Evolutionary conservation across 2,329 filamentous ascomycete species (phyloP).

Genomic region (Exophiala lecanii-corni): DNA sequence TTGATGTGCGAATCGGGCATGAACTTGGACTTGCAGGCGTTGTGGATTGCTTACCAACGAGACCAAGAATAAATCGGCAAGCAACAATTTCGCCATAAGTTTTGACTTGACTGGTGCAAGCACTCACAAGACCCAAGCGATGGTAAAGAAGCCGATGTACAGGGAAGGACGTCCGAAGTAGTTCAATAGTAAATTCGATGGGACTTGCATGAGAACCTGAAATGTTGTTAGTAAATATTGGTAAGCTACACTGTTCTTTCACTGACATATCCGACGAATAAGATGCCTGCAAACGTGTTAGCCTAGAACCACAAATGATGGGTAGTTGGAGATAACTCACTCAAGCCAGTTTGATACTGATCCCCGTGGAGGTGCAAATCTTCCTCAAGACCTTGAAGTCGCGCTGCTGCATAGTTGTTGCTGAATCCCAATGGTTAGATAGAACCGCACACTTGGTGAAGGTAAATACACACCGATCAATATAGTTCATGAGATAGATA

Average conservation of each 20-base stretch:
- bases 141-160: slow-evolving; percentile 42
- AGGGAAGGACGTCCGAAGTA: slow-evolving; percentile 40
- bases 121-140: slow-evolving; percentile 43
- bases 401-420: slow-evolving; percentile 45
- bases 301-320: neutral
- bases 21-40: too few relatives aligned
- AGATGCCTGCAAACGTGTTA: slow-evolving; percentile 18
- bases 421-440: slow-evolving; percentile 15
- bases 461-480: slow-evolving; percentile 26
- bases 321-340: neutral
- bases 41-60: slow-evolving; percentile 35
- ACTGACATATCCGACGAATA: slow-evolving; percentile 39
- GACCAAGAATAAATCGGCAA: slow-evolving; percentile 42
- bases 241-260: too few relatives aligned
- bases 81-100: slow-evolving; percentile 41
- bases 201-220: slow-evolving; percentile 56
- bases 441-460: neutral
- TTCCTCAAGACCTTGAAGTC: slow-evolving; percentile 37
- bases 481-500: slow-evolving; percentile 33
- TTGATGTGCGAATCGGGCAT: too few relatives aligned
- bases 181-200: slow-evolving; percentile 31
- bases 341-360: slow-evolving; percentile 26
- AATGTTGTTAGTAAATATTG: slow-evolving; percentile 42
- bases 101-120: slow-evolving; percentile 40
- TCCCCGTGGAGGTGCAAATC: slow-evolving; percentile 33